Conservation (phyloP, 2,329 filamentous ascomycete species). For the Trichoderma sp. region DNA sequence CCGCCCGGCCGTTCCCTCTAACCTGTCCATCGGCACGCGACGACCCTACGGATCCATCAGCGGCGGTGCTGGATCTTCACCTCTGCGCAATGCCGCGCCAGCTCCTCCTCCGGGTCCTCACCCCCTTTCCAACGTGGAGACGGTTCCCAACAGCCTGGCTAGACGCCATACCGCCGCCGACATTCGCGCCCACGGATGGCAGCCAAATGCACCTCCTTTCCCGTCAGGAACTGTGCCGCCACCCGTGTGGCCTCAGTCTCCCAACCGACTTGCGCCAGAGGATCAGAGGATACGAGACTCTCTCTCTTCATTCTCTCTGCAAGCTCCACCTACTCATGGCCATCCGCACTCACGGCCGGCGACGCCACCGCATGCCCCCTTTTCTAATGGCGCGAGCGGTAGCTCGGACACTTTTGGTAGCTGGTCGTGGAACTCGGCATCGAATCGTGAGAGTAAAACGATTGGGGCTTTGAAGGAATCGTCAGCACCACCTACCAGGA, state of each 20-base stretch:
- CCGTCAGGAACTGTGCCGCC: conserved; percentile 59
- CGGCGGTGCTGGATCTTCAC: conserved; percentile 70
- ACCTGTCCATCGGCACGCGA: conserved; percentile 72
- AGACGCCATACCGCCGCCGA: conserved; percentile 94
- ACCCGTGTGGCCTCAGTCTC: conserved; percentile 57
- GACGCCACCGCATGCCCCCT: conserved; percentile 52
- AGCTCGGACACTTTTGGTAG: conserved; percentile 51
- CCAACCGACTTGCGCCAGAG: conserved; percentile 50
- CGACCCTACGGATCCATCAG: conserved; percentile 88
- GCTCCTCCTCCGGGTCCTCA: conserved; percentile 67
- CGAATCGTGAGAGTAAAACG: conserved; percentile 51
- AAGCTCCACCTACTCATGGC: conserved; percentile 42
- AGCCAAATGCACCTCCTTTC: conserved; percentile 61
- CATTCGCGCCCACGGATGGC: conserved; percentile 86
- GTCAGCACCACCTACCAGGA: conserved; percentile 57
- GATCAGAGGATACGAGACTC: conserved; percentile 60
- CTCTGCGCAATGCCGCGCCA: conserved; percentile 66
- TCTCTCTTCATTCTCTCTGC: conserved; percentile 56
- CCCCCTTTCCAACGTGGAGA: conserved; percentile 63
- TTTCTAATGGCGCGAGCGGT: conserved; percentile 40
- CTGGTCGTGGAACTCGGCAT: conserved; percentile 58
- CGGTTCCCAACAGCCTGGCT: conserved; percentile 68
- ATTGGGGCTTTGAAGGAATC: conserved; percentile 53
- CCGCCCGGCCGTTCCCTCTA: conserved; percentile 77
- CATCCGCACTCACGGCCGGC: conserved; percentile 53